These are phyloP conservation scores for Suillus ampliporus DNA, from an alignment of 768 basidiomycete genomes.

Conservation along the genomic window DNA sequence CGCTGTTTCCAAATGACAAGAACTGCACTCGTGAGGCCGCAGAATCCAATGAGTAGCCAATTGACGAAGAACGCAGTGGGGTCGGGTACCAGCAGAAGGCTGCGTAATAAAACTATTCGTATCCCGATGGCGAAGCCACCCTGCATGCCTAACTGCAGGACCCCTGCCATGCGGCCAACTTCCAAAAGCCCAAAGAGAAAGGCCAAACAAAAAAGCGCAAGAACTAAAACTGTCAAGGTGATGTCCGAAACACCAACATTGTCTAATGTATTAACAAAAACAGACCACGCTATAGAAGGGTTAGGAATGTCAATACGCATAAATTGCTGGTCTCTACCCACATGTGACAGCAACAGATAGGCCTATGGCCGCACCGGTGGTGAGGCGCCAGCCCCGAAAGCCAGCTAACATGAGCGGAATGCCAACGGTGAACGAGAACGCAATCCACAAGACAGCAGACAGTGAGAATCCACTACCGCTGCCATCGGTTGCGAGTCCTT, in stretches of 20 bases:
- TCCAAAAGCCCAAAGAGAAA: slow-evolving; percentile 61
- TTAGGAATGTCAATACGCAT: background rate
- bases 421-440: slow-evolving; percentile 56
- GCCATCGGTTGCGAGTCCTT: slow-evolving; percentile 65
- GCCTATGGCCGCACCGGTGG: slow-evolving; percentile 60
- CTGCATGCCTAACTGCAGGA: slow-evolving; percentile 50
- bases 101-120: slow-evolving; percentile 56
- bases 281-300: slow-evolving; percentile 58
- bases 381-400: slow-evolving; percentile 60
- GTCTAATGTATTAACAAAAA: slow-evolving; percentile 60
- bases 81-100: slow-evolving; percentile 51
- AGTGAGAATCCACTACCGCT: slow-evolving; percentile 53
- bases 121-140: slow-evolving; percentile 65
- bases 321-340: slow-evolving; percentile 30
- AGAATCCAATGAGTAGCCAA: slow-evolving; percentile 57
- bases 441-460: slow-evolving; percentile 63
- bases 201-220: slow-evolving; percentile 56
- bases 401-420: slow-evolving; percentile 60
- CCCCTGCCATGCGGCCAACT: slow-evolving; percentile 52
- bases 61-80: slow-evolving; percentile 46
- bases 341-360: slow-evolving; percentile 52
- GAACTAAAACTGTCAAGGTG: slow-evolving; percentile 51
- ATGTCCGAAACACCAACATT: slow-evolving; percentile 56
- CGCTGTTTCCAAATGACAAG: slow-evolving; percentile 52
- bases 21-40: slow-evolving; percentile 48